Conservation (phyloP, 225 moss, liverwort and hornwort species). For the Ulota crispa region DNA sequence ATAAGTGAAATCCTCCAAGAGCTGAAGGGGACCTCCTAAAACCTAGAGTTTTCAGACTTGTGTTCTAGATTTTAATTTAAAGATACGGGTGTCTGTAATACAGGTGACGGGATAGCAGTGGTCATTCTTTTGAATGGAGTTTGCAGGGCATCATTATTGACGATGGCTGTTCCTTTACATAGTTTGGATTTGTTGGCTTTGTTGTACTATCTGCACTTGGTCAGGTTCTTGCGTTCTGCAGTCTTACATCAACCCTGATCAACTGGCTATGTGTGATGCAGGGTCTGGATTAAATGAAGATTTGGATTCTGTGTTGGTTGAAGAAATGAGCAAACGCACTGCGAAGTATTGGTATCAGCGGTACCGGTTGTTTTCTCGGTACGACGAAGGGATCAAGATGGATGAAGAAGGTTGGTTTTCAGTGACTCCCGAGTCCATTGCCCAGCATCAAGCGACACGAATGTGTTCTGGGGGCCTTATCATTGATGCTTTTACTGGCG, state of each 20-base stretch:
- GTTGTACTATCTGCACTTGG: slow-evolving; percentile 1
- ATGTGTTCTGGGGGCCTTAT: slow-evolving; percentile 69
- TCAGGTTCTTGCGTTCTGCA: not conserved
- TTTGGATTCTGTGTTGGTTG: slow-evolving; percentile 38
- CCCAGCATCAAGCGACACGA: slow-evolving; percentile 79
- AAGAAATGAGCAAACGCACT: slow-evolving; percentile 54
- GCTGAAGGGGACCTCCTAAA: no score
- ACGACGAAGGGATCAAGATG: slow-evolving; percentile 86
- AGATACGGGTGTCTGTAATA: no score
- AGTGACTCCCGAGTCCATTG: slow-evolving; percentile 92
- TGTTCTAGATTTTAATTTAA: no score
- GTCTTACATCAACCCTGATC: slow-evolving; percentile 2
- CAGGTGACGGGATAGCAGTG: not conserved
- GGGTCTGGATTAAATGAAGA: slow-evolving; percentile 38
- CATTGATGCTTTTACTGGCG: slow-evolving; percentile 88
- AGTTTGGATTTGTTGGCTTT: not conserved
- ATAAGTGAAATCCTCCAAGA: no score
- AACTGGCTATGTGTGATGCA: slow-evolving; percentile 22
- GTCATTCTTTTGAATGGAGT: not conserved
- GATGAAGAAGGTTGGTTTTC: slow-evolving; percentile 99
- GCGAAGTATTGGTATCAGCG: slow-evolving; percentile 87
- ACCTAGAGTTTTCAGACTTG: no score
- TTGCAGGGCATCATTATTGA: slow-evolving; percentile 1
- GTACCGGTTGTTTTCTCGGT: slow-evolving; percentile 75
- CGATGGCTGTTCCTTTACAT: slow-evolving; percentile 11